Percentiles rank a stretch among this genome's conserved stretches.
Conservation (phyloP, 148 eudicot species). For the Tetragonia tetragonoides region DNA sequence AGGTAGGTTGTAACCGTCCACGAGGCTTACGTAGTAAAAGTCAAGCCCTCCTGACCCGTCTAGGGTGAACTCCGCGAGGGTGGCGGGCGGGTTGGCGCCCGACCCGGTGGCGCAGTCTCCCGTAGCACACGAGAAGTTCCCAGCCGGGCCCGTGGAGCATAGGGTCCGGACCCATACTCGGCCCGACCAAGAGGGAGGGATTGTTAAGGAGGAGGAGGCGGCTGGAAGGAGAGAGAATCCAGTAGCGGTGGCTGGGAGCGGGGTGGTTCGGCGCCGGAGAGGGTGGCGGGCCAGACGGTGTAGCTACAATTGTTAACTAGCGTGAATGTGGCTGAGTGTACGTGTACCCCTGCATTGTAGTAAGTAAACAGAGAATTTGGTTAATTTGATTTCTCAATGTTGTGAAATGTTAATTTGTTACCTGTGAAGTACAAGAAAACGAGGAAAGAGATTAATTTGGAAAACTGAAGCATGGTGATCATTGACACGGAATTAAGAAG, state of each 20-base stretch:
- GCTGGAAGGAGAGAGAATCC: constrained; percentile 55
- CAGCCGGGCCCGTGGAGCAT: constrained; percentile 45
- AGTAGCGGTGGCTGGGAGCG: constrained; percentile 58
- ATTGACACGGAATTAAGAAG: neutral
- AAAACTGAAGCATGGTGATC: neutral
- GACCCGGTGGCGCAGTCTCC: constrained; percentile 69
- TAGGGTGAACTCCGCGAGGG: constrained; percentile 79
- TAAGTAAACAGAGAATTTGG: neutral
- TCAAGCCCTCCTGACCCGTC: constrained; percentile 60
- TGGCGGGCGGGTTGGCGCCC: constrained; percentile 71
- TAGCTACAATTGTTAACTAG: constrained; percentile 56
- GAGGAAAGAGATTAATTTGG: neutral
- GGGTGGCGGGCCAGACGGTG: constrained; percentile 74
- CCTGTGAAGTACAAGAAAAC: constrained; percentile 1
- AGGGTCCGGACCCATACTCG: constrained; percentile 79
- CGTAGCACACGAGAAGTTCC: constrained; percentile 60
- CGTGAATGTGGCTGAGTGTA: constrained; percentile 56
- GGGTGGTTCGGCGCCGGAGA: constrained; percentile 62
- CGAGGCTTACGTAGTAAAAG: constrained; percentile 86
- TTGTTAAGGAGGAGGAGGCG: constrained; percentile 33
- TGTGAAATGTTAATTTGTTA: neutral
- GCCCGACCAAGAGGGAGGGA: constrained; percentile 73
- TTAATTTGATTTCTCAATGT: neutral
- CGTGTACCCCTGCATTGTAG: constrained; percentile 31
- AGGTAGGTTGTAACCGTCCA: constrained; percentile 80